Base-by-base conservation (phyloP, 2,329 filamentous ascomycete species). In the Fonsecaea monophora region DNA sequence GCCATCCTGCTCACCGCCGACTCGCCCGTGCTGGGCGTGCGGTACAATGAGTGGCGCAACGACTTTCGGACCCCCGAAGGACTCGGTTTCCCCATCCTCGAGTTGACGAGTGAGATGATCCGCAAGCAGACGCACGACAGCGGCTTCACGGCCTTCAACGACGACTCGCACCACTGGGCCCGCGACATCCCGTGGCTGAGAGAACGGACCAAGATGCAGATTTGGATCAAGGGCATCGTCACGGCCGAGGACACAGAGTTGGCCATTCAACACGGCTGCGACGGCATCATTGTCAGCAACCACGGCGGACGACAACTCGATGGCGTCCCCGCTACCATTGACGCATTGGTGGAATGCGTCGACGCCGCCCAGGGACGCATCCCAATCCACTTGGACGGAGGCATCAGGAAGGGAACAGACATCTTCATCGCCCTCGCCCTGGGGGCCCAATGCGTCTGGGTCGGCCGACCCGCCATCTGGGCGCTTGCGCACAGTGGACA, bases 391-490 rank as follows among this genome's bases (percentile, higher is more conserved):
- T 69, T 78, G 53, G 89, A 90, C 71, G 84, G 81, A 5, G 85
- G 86, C 0, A 82, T 88, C 32, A 73, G 85, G 45, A 80, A 82
- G 8, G 86, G 85, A 0, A 83, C 80, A 0, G 86, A 88, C 73
- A 80, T 87, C 10, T 83, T 88, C 75, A 87, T 87, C 71, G 85
- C 85, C 0, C 74, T 86, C 2, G 82, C 82, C 3, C 73, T 86
- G 4, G 83, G 83, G 1, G 83, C 83, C 0, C 76, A 83, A 53
- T 84, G 76, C 73, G 82, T 77, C 66, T 86, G 76, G 81, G 75
- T 83, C 3, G 83, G 83, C 0, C 71, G 83, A 30, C 78, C 80
- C 5, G 76, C 80, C 8, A 75, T 85, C 18, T 85, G 83, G 83
- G 83, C 82, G 0, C 74, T 85, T 38, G 72, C 71, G 50, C 73